These are phyloP conservation scores for Bacidia gigantensis DNA, from an alignment of 495 filamentous ascomycete species.

Conservation along the genomic window DNA sequence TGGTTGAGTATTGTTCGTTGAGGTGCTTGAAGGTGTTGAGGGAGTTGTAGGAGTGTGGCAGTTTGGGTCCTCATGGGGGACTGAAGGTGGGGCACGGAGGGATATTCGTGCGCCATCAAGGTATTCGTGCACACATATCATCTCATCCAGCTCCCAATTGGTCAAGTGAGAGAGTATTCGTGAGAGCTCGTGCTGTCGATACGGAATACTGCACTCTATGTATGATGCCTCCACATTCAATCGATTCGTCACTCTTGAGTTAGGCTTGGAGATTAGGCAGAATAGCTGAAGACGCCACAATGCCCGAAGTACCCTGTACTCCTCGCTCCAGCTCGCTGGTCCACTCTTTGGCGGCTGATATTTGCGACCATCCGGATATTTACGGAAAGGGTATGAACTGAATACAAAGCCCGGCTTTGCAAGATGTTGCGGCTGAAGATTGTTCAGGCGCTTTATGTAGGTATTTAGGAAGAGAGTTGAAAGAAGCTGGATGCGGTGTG, in stretches of 20 bases:
- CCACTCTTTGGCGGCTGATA: background rate
- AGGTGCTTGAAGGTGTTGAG: background rate
- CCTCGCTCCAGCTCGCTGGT: background rate
- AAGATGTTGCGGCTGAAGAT: background rate
- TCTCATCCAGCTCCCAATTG: background rate
- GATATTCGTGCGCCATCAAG: background rate
- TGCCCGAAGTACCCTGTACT: constrained; percentile 1
- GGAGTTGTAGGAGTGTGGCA: background rate
- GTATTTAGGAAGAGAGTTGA: constrained; percentile 2
- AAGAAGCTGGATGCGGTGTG: background rate
- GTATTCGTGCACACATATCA: constrained; percentile 5
- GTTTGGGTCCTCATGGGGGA: background rate
- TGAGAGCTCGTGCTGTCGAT: background rate
- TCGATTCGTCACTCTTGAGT: background rate
- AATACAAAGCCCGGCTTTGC: background rate
- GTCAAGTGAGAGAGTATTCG: background rate
- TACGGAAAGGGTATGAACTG: background rate
- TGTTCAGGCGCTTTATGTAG: constrained; percentile 2
- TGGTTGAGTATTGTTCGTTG: background rate
- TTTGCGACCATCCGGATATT: background rate
- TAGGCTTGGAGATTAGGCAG: background rate
- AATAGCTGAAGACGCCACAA: constrained; percentile 4
- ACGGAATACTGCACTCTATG: background rate
- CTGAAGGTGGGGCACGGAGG: background rate
- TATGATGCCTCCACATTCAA: background rate